Conservation (phyloP, 1,284 basidiomycete species). For the Polyporus tsugae region DNA sequence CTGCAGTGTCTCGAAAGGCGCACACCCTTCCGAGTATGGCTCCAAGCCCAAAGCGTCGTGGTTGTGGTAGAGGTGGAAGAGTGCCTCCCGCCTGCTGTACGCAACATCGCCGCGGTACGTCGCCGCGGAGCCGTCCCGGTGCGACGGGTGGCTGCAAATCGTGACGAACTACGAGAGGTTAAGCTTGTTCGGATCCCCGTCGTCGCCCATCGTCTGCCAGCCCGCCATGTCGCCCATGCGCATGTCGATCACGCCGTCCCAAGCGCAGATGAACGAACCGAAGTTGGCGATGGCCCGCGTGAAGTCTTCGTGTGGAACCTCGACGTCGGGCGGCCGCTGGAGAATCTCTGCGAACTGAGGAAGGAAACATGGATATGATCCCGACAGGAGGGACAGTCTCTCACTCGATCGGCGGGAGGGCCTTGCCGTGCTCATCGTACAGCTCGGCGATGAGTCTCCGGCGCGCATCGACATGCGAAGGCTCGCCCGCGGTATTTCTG, state of each 20-base stretch:
- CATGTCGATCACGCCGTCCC: neutral
- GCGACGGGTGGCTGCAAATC: neutral
- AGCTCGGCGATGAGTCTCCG: neutral
- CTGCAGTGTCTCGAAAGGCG: neutral
- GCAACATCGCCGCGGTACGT: neutral
- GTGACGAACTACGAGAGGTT: conserved; percentile 5
- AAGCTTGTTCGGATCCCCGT: neutral
- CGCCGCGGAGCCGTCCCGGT: neutral
- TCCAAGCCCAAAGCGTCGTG: neutral
- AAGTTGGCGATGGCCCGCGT: neutral
- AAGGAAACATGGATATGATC: neutral
- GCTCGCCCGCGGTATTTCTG: neutral
- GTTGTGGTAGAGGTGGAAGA: neutral
- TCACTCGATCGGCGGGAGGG: neutral
- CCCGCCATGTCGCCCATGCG: neutral
- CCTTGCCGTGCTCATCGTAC: neutral
- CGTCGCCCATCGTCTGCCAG: neutral
- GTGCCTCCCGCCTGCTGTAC: conserved; percentile 2
- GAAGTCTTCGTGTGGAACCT: neutral
- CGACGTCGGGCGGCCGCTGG: neutral
- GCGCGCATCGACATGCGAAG: neutral
- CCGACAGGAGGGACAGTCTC: neutral
- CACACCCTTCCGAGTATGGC: neutral
- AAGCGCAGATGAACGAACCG: neutral
- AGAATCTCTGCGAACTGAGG: neutral